Evolutionary conservation across 2,329 filamentous ascomycete species (phyloP).

Genomic region (Alternaria novae-zelandiae): DNA sequence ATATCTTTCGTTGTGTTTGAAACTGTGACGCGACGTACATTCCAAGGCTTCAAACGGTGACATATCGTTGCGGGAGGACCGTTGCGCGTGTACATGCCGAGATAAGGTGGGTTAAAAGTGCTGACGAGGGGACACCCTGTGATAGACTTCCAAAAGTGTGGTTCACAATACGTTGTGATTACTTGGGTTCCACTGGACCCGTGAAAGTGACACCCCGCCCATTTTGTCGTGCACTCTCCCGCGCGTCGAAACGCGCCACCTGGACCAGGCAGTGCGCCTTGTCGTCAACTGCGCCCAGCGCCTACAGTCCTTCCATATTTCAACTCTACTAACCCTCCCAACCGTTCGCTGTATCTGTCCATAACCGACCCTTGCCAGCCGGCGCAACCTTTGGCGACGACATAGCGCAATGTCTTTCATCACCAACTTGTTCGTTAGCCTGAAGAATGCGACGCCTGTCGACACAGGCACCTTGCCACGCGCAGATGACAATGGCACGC

Average conservation of each 20-base stretch:
- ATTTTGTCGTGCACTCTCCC: not conserved
- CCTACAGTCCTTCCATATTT: not conserved
- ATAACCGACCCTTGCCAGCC: not conserved
- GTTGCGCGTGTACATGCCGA: not conserved
- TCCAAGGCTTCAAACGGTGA: not conserved
- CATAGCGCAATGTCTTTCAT: not conserved
- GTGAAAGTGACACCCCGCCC: not conserved
- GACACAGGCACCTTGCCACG: not conserved
- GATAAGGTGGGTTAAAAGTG: not conserved
- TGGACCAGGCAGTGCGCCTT: not conserved
- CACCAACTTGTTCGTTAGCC: not conserved
- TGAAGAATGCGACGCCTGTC: not conserved
- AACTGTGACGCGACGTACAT: not conserved
- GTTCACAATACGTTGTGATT: not conserved
- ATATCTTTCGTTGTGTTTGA: slow-evolving; percentile 15
- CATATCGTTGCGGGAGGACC: not conserved
- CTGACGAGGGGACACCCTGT: not conserved
- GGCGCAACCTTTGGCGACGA: not conserved
- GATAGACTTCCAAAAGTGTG: not conserved
- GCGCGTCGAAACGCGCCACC: not conserved
- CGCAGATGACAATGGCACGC: not conserved
- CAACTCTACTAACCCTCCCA: not conserved
- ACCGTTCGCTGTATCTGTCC: not conserved
- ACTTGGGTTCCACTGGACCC: not conserved
- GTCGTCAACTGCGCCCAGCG: not conserved